phyloP scores from a whole-genome alignment of 352 stramenopile genomes.

The Thraustochytrium sp. region DNA sequence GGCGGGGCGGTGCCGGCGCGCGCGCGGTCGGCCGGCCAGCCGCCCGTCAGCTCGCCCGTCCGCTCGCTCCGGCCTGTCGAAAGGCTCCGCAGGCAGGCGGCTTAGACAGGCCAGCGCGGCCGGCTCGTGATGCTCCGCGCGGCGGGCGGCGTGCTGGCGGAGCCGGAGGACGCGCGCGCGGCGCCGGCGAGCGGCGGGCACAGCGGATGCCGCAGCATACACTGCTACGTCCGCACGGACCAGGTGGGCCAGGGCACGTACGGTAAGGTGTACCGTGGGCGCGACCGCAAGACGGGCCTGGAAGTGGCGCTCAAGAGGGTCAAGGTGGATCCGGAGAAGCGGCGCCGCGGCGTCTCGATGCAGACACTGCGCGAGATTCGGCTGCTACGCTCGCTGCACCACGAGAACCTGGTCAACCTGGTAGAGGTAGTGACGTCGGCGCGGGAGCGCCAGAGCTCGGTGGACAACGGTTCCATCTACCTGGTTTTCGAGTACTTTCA shows the following conservation, averaged over 20 bases:
- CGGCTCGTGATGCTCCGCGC: background rate
- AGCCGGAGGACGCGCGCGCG: background rate
- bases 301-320: constrained; percentile 39
- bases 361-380: constrained; percentile 36
- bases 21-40: too few relatives aligned
- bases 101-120: background rate
- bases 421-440: constrained; percentile 39
- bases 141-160: background rate
- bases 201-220: background rate
- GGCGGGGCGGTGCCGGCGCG: too few relatives aligned
- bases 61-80: too few relatives aligned
- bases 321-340: background rate
- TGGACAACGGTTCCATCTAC: constrained; percentile 33
- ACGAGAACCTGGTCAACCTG: constrained; percentile 37
- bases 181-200: too few relatives aligned
- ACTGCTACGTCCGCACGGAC: background rate
- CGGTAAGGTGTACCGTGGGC: constrained; percentile 26
- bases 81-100: too few relatives aligned
- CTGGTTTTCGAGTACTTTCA: constrained; percentile 43
- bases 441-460: background rate
- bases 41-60: too few relatives aligned
- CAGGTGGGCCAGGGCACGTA: constrained; percentile 43
- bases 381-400: background rate
- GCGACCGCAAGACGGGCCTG: background rate
- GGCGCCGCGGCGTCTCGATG: background rate